Percentiles rank a stretch among this genome's conserved stretches.
phyloP scores from a whole-genome alignment of 2,329 filamentous ascomycete genomes.

The Madurella mycetomatis region DNA sequence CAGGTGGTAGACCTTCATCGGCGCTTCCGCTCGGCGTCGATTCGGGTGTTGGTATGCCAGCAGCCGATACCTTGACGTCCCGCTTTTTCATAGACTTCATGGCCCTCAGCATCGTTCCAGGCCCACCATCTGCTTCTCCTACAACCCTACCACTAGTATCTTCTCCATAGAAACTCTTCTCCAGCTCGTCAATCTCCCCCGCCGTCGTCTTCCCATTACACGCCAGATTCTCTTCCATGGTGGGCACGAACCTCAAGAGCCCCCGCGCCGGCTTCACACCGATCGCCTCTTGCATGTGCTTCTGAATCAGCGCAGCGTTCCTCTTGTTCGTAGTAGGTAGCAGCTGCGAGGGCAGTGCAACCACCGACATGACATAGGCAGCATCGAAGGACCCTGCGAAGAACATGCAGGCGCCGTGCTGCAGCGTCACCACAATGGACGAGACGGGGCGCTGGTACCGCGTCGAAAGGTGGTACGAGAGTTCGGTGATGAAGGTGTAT shows the following conservation, averaged over 20 bases:
- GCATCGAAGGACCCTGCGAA: constrained; percentile 73
- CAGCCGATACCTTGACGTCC: constrained; percentile 33
- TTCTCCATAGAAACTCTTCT: constrained; percentile 19
- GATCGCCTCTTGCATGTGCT: constrained; percentile 67
- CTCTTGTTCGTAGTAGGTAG: constrained; percentile 74
- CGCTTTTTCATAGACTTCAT: constrained; percentile 31
- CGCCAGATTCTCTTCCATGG: constrained; percentile 67
- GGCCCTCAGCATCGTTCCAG: constrained; percentile 6
- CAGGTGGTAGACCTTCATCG: constrained; percentile 11
- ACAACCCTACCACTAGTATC: background rate
- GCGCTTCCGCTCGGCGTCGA: constrained; percentile 24
- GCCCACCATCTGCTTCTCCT: background rate
- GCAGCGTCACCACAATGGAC: constrained; percentile 70
- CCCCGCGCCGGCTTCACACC: constrained; percentile 63
- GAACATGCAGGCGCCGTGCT: constrained; percentile 69
- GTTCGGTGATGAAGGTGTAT: constrained; percentile 66
- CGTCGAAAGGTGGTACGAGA: constrained; percentile 67
- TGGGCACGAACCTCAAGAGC: constrained; percentile 65
- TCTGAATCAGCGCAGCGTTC: constrained; percentile 72
- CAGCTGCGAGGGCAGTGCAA: constrained; percentile 63
- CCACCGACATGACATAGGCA: constrained; percentile 73
- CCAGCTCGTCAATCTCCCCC: constrained; percentile 60
- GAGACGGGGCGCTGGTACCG: constrained; percentile 71
- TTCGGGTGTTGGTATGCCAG: constrained; percentile 9
- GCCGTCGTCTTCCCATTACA: constrained; percentile 66